Evolutionary conservation across 2,329 filamentous ascomycete species (phyloP), one percentile per base, ranked within the genome.

Genomic region (Aspergillus jensenii): DNA sequence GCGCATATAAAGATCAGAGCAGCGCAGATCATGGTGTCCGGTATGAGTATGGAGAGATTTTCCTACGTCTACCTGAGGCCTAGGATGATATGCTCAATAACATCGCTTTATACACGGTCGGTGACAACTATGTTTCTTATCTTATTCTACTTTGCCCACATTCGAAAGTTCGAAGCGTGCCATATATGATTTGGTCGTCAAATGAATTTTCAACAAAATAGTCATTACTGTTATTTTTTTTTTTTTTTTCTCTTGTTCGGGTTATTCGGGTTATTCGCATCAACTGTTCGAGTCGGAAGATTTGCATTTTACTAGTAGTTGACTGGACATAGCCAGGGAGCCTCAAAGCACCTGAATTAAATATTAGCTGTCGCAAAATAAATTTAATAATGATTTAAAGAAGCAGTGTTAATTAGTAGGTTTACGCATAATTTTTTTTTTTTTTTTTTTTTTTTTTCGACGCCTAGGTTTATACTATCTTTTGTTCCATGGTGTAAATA

Each of bases 1-100:
- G 76, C 37, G 65, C 68, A 0, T 81, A 79, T 55, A 74, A 73
- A 7, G 71, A 78, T 52, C 44, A 52, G 4, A 69, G 65, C 37
- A 62, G 39, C 12, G 60, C 62, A 17, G 62, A 60, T 6, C 59
- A 64, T 53, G 65, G 62, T 11, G 55, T 56, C 12, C 46, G 52
- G 11, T 71, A 67, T 55, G 55, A 62, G 14, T 68, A 68, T 49
- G 72, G 71, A 3, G 71, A 73, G 37, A 71, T 75, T 25, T 63
- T 59, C 25, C 23, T 75, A 33, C 61, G 55, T 17, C 37, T 74
- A 40, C 51, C 58, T 15, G 59, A 52, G 12, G 50, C 51, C 19
- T 63, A 62, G 51, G 11, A 15, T 46, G n/a, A 12, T n/a, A 37
- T 31, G 35, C 12, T n/a, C 35, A n/a, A n/a, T 14, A 37, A n/a